Evolutionary conservation across 106 monocot genomes (phyloP).

Genomic region (Dendrobium chrysotoxum): DNA sequence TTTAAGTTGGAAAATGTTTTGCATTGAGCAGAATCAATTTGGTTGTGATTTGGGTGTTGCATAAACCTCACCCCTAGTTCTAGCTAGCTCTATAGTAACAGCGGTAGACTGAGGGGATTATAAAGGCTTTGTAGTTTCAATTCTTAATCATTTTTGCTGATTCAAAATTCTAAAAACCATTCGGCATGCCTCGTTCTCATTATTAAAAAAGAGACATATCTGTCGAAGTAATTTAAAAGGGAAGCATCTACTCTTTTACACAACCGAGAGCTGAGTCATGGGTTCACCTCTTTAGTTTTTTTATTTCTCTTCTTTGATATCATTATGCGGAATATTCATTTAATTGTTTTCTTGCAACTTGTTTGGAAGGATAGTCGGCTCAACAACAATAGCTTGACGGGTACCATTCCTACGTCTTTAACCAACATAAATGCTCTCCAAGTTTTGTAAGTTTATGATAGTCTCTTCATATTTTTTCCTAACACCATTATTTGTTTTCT

Average conservation of each 20-base stretch:
- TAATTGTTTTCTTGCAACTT: slow-evolving; percentile 18
- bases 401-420: slow-evolving; percentile 56
- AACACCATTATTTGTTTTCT: neutral
- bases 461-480: neutral
- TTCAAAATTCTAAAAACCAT: neutral
- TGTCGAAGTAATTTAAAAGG: too few relatives aligned
- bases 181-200: too few relatives aligned
- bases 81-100: too few relatives aligned
- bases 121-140: too few relatives aligned
- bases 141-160: too few relatives aligned
- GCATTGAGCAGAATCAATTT: too few relatives aligned
- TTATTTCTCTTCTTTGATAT: neutral
- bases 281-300: neutral
- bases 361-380: slow-evolving; percentile 74
- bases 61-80: too few relatives aligned
- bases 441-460: slow-evolving; percentile 70
- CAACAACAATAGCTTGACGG: slow-evolving; percentile 75
- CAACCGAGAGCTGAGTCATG: neutral
- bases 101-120: too few relatives aligned
- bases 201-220: too few relatives aligned
- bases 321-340: neutral
- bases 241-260: neutral
- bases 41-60: too few relatives aligned
- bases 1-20: too few relatives aligned
- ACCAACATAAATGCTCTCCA: slow-evolving; percentile 58